Evolutionary conservation across 371 early-diverging fungal species (phyloP), one percentile per base, ranked within the genome.

Genomic region (Encephalitozoon intestinalis): DNA sequence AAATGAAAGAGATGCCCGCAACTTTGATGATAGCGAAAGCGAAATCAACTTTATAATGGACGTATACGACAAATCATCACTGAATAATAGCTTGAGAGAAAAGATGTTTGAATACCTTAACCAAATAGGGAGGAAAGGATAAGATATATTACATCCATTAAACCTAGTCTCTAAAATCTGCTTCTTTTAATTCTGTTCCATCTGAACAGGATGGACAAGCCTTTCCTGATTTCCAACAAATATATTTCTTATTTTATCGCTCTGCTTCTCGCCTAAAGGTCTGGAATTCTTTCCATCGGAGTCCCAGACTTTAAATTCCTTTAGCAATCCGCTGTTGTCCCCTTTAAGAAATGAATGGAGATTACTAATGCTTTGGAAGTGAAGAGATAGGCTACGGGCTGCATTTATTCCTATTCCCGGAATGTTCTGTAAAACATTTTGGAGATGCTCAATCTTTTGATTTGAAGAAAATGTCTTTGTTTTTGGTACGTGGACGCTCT

Each of bases 351-450:
- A 39, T 4, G n/a, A 23, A 34, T 43, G 9, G 4, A 76, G 41
- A 15, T 25, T 37, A 12, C 31, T 30, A 11, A 75, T 49, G n/a
- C 44, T 76, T 63, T 40, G 34, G 46, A 41, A 76, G 37, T 58
- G 49, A 11, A 46, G 30, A 30, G 66, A 30, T 40, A 76, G 50
- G 21, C 34, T 41, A 52, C 53, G 39, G 6, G 76, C 43, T 9
- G 44, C 70, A 66, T 58, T 41, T 44, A 52, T 70, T 0, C 76
- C 34, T 49, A 76, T 76, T 40, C 76, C 76, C 25, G 76, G 64
- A n/a, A 76, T 76, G 44, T 43, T 44, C 11, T 25, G 26, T 15
- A 76, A n/a, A 12, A 76, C 44, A 52, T 70, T 25, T 34, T 51
- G 46, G 0, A 70, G 43, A 69, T 70, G 63, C 41, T 64, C 51